Evolutionary conservation across 2,329 filamentous ascomycete species (phyloP), one percentile per base, ranked within the genome.

Genomic region (Aspergillus sp.): DNA sequence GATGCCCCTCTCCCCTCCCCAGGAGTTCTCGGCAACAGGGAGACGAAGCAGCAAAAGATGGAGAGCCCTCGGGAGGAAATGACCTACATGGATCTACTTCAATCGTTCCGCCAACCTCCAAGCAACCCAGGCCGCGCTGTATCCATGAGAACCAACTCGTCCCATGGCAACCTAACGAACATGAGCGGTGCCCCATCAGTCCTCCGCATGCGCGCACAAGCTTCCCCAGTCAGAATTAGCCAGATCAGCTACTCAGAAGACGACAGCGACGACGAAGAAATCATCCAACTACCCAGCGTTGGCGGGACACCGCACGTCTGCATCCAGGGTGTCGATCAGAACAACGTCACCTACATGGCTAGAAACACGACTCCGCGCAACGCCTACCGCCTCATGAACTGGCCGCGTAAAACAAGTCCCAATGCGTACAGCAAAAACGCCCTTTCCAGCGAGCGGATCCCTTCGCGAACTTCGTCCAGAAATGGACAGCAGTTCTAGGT

Each of bases 1-100:
- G 77, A 78, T 55, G 76, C 75, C 25, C 75, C 75, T 17, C 67
- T 70, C n/a, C 73, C 75, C 3, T 72, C 72, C 7, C 64, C 69
- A 5, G 67, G 65, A 3, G 66, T 76, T 54, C 57, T 76, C 30
- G 66, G 71, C 13, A 63, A 67, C 15, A 48, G 66, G 21, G 58
- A 64, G 21, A 47, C 61, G 8, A 59, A 54, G 11, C 49, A 64
- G 23, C 52, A 61, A 8, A 47, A 58, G 3, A 41, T 53, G n/a
- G 57, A 64, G 25, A 64, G 71, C 10, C 41, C 57, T 15, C 56
- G 62, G 19, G 64, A 72, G 17, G 65, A 64, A 32, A 57, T 74
- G 8, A 72, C 69, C 4, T 74, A 72, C 51, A 70, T 73, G 66
- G 72, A 75, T 44, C 61, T 73, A 1, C 54, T 66, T 7, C 68